A percentile compares a stretch with the other conserved stretches of the same genome.
Evolutionary conservation across 345 rosid species (phyloP).

Genomic region (Aquilaria yunnanensis): DNA sequence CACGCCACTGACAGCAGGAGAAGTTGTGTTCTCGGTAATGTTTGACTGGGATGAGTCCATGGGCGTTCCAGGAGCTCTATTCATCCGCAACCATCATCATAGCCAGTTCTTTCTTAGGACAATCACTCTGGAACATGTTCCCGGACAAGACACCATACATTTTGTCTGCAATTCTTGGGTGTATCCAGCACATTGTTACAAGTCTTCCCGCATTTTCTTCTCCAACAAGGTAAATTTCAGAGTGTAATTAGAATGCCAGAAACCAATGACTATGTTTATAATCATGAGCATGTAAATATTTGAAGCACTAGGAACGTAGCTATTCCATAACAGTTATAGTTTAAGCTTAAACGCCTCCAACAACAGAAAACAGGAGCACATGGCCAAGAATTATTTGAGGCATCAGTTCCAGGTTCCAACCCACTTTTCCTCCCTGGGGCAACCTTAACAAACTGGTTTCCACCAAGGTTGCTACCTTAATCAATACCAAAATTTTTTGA

Average conservation of each 20-base stretch:
- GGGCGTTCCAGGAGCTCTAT: constrained; percentile 73
- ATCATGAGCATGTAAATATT: no score
- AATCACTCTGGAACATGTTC: constrained; percentile 54
- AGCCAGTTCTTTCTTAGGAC: constrained; percentile 64
- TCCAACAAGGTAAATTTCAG: constrained; percentile 62
- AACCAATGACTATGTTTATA: background rate
- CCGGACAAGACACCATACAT: constrained; percentile 42
- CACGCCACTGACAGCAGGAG: constrained; percentile 33
- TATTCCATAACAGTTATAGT: no score
- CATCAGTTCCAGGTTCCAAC: no score
- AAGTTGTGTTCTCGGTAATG: constrained; percentile 36
- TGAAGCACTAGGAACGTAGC: no score
- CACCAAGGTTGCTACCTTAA: no score
- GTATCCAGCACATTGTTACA: constrained; percentile 63
- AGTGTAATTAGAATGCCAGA: background rate
- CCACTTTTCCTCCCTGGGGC: no score
- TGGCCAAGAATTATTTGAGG: no score
- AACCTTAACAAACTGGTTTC: no score
- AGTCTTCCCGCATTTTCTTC: constrained; percentile 71
- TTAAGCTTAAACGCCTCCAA: background rate
- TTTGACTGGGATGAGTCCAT: constrained; percentile 57
- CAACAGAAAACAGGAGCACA: background rate
- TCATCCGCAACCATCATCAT: constrained; percentile 49
- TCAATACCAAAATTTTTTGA: no score
- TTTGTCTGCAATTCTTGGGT: constrained; percentile 95